Evolutionary conservation across 257 asterid genomes (phyloP), one percentile per base, ranked within the genome.

Genomic region (Apocynum venetum): DNA sequence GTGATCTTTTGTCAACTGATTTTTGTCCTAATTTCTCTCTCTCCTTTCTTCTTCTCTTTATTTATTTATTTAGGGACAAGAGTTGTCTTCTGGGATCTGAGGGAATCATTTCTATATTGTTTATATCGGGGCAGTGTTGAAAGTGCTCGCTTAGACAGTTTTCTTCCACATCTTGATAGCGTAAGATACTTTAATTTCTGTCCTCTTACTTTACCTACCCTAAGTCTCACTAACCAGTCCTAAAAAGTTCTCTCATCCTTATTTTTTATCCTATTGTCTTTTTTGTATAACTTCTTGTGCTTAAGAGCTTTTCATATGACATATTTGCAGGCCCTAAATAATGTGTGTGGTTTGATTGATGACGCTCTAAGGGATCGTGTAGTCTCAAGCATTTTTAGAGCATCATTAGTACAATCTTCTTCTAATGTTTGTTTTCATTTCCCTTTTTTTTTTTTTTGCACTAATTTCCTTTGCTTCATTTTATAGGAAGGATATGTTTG

Each of bases 21-120:
- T 55, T 68, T 68, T 68, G 52, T 19, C 12, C 25, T 36, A 52
- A 48, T 8, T 76, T 36, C 38, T 9, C 2, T 36, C 4, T 35
- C 41, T 3, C 25, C 25, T 8, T 17, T 4, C 5, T 2, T 17
- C 12, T 74, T 31, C 56, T n/a, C 49, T 0, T 8, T n/a, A 2
- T 44, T 79, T 64, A 76, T 83, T 56, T 55, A 85, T 83, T 65
- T 86, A 96, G 99, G 99, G 31, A 82, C 93, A 76, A 90, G 89
- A 82, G 88, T 96, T 86, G 92, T 96, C 78, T 96, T 93, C 86
- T 96, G 94, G 97, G 99, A 96, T 84, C 79, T 96, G 88, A 91
- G 97, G 78, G 96, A 93, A 78, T 82, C 97, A 72, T 93, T 91
- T 80, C 80, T 96, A 36, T 80, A 83, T 75, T 78, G 83, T 83